phyloP scores from a whole-genome alignment of 2,329 filamentous ascomycete species.

The Exophiala bonariae region DNA sequence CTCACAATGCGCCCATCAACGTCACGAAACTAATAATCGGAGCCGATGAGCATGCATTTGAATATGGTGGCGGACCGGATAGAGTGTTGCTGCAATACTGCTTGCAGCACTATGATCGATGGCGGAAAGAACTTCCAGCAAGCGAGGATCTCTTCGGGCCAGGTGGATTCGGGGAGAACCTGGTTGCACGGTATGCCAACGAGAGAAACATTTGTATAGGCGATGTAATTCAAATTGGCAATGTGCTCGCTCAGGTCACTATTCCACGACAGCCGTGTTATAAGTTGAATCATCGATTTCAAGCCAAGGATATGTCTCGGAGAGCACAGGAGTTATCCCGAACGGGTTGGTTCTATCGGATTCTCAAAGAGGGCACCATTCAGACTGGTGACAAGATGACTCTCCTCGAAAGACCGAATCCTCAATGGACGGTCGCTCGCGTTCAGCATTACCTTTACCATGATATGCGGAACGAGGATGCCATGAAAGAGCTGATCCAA shows the following conservation, averaged over 20 bases:
- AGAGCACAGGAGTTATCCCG: conserved; percentile 57
- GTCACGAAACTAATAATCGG: conserved; percentile 48
- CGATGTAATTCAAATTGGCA: conserved; percentile 56
- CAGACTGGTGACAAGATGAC: conserved; percentile 57
- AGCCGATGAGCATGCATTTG: conserved; percentile 62
- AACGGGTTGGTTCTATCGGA: conserved; percentile 67
- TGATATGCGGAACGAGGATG: conserved; percentile 48
- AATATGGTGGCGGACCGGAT: conserved; percentile 62
- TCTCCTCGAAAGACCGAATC: conserved; percentile 56
- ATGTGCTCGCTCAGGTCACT: conserved; percentile 58
- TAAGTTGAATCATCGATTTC: conserved; percentile 69
- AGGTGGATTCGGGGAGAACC: conserved; percentile 66
- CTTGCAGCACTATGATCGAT: conserved; percentile 57
- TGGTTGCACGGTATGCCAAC: conserved; percentile 59
- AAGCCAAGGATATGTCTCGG: conserved; percentile 62
- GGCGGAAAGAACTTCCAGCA: conserved; percentile 55
- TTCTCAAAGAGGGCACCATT: conserved; percentile 57
- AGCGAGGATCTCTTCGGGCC: conserved; percentile 53
- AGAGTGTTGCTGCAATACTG: conserved; percentile 66
- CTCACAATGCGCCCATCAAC: conserved; percentile 5
- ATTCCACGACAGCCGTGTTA: conserved; percentile 66
- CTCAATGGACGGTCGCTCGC: conserved; percentile 62
- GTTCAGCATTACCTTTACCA: conserved; percentile 64
- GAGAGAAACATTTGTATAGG: conserved; percentile 67
- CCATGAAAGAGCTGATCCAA: conserved; percentile 44